Evolutionary conservation across 805 yeast genomes (phyloP), one percentile per base, ranked within the genome.

Genomic region (Candida adriatica): DNA sequence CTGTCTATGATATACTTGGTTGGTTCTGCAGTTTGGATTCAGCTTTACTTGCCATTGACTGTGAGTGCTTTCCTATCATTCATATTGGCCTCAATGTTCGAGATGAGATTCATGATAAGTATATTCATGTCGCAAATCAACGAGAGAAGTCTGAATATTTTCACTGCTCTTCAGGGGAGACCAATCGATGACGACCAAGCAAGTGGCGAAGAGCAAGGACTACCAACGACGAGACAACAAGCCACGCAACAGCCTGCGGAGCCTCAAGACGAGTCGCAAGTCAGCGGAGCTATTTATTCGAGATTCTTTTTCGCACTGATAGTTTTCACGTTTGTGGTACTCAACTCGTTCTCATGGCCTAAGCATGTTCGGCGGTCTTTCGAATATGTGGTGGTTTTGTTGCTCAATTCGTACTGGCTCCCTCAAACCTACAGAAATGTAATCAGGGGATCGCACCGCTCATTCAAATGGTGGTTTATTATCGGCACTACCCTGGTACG

Each of bases 371-470:
- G 95, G 34, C 55, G 53, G 17, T 43, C 62, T 2, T 72, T 78
- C 46, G 95, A 86, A 49, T 74, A 70, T 34, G 31, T 68, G 5
- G 57, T 70, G 2, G 52, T 79, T 8, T 38, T 75, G 2, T 30
- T 66, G 1, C 45, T 79, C 18, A 81, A 76, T 52, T 81, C 94
- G 2, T 79, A 72, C 44, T 87, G 96, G 96, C 43, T 83, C 11
- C 96, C 96, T 2, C 97, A 88, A 55, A 79, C 84, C 26, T 77
- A 76, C 45, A 66, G 96, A 51, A 85, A 86, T 51, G 72, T 78
- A 3, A 53, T 77, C 18, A 68, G 84, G 31, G 90, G 88, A 14
- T 66, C 76, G 10, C 66, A 85, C 34, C 65, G 72, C 34, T 74
- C 82, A 4, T 73, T 86, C 41, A 58, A 67, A 22, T 83, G 94